These are phyloP conservation scores for Tetrapisispora iriomotensis DNA, from an alignment of 805 yeast genomes.

Conservation along the genomic window DNA sequence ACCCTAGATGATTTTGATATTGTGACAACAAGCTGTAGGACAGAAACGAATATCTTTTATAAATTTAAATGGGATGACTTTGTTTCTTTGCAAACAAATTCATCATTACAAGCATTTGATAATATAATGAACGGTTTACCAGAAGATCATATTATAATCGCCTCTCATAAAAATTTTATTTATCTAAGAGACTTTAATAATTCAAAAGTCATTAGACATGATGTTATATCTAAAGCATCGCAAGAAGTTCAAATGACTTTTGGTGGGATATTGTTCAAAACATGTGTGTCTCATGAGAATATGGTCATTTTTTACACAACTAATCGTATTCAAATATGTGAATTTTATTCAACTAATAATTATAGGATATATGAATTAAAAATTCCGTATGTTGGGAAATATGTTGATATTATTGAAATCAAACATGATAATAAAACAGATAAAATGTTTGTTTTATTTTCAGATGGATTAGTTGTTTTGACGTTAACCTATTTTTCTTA, in stretches of 20 bases:
- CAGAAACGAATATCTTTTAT: neutral
- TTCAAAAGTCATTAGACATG: neutral
- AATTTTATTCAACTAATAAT: neutral
- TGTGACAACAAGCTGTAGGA: neutral
- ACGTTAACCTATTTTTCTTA: conserved; percentile 16
- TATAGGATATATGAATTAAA: conserved; percentile 9
- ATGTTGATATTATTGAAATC: conserved; percentile 15
- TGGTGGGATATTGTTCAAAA: neutral
- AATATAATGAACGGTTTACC: too few relatives aligned
- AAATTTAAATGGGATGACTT: neutral
- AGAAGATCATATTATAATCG: neutral
- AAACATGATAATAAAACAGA: neutral
- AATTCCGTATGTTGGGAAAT: conserved; percentile 11
- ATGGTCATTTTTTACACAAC: neutral
- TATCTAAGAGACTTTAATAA: neutral
- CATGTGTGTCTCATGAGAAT: neutral
- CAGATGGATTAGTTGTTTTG: conserved; percentile 17
- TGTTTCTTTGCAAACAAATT: neutral
- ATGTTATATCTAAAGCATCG: neutral
- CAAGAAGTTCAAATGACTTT: neutral
- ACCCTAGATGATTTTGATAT: neutral
- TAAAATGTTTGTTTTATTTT: conserved; percentile 12
- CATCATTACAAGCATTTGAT: neutral
- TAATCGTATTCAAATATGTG: neutral
- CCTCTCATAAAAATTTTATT: too few relatives aligned